phyloP scores from a whole-genome alignment of 352 stramenopile genomes.

The Phytopythium sindhum region DNA sequence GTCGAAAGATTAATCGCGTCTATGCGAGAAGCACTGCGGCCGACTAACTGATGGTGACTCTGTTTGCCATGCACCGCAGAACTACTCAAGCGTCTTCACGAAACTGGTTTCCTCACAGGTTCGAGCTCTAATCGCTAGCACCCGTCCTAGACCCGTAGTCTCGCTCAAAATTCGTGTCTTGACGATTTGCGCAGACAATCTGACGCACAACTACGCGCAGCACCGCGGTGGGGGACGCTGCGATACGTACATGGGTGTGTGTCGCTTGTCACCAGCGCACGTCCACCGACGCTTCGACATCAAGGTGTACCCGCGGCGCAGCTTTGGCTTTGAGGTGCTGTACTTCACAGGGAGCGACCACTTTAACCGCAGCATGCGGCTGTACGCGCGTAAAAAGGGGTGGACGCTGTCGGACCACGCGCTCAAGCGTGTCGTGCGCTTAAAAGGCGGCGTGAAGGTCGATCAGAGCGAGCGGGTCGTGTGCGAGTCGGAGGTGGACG shows the following conservation, averaged over 20 bases:
- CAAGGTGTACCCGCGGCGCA: slow-evolving; percentile 81
- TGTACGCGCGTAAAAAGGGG: slow-evolving; percentile 78
- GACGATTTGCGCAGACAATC: slow-evolving; percentile 36
- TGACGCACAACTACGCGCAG: slow-evolving; percentile 58
- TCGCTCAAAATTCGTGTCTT: neutral
- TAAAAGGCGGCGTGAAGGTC: slow-evolving; percentile 50
- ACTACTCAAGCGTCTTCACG: slow-evolving; percentile 60
- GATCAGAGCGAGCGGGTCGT: slow-evolving; percentile 65
- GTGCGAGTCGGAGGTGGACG: slow-evolving; percentile 77
- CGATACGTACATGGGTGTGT: slow-evolving; percentile 88
- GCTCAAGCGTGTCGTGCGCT: slow-evolving; percentile 57
- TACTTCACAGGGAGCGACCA: slow-evolving; percentile 92
- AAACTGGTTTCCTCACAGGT: slow-evolving; percentile 63
- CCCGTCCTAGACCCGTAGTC: neutral
- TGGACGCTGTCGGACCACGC: slow-evolving; percentile 69
- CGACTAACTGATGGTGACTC: neutral
- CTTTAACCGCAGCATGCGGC: slow-evolving; percentile 87
- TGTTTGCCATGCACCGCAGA: slow-evolving; percentile 11
- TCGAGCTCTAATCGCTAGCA: neutral
- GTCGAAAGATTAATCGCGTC: neutral
- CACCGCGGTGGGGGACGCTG: slow-evolving; percentile 42
- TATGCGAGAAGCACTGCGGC: neutral
- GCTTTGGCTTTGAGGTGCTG: slow-evolving; percentile 80
- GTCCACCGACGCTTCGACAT: slow-evolving; percentile 77
- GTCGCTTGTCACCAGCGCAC: slow-evolving; percentile 32